These are phyloP conservation scores for Cyberlindnera nakhonratchasimensis DNA, from an alignment of 805 yeast species.

Conservation along the genomic window DNA sequence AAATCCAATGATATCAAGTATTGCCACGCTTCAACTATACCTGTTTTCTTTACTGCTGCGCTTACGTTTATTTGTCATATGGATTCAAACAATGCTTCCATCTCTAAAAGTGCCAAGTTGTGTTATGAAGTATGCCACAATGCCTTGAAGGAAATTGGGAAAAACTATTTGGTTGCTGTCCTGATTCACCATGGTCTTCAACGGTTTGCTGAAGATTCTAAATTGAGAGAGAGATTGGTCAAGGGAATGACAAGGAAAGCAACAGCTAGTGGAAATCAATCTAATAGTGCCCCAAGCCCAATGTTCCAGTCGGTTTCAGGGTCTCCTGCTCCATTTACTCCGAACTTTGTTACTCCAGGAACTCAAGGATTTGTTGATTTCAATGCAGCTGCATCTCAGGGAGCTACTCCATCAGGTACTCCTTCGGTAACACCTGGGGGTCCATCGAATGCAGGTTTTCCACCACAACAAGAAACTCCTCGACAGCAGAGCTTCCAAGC, in stretches of 20 bases:
- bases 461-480: not conserved
- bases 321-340: constrained; percentile 10
- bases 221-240: constrained; percentile 25
- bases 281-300: constrained; percentile 17
- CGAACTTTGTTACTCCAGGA: constrained; percentile 3
- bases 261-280: constrained; percentile 7
- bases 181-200: constrained; percentile 51
- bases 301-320: constrained; percentile 8
- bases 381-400: constrained; percentile 12
- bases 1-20: constrained; percentile 46
- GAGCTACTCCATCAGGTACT: constrained; percentile 2
- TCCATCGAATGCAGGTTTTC: not conserved
- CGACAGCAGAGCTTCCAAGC: too few species aligned
- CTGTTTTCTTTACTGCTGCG: constrained; percentile 59
- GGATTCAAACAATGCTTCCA: constrained; percentile 34
- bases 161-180: constrained; percentile 49
- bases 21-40: constrained; percentile 58
- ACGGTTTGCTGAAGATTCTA: constrained; percentile 35
- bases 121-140: constrained; percentile 32
- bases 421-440: constrained; percentile 7
- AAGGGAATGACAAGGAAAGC: constrained; percentile 17
- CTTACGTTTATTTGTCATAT: constrained; percentile 72
- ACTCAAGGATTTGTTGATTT: constrained; percentile 9
- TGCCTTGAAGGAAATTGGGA: constrained; percentile 40
- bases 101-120: constrained; percentile 35